Conservation (phyloP, 768 basidiomycete genomes). For the Kondoa subrosea region DNA sequence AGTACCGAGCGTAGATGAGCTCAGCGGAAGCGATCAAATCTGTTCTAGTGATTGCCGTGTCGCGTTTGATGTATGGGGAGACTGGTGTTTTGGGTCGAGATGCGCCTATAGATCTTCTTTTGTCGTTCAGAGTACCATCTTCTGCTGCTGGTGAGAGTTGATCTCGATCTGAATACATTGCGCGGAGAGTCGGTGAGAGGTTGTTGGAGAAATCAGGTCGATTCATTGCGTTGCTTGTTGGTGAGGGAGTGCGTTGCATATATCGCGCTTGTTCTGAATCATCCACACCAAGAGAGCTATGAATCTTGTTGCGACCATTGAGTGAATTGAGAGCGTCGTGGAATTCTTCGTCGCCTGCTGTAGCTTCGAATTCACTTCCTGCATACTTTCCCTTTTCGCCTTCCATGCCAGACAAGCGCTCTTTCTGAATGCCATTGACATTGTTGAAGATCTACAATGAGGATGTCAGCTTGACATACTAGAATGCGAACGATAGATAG, state of each 20-base stretch:
- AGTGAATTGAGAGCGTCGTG: slow-evolving; percentile 1
- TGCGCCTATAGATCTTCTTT: slow-evolving; percentile 49
- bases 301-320: background rate
- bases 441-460: slow-evolving; percentile 45
- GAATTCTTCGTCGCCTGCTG: background rate
- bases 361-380: background rate
- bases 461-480: background rate
- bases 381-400: slow-evolving; percentile 4
- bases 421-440: slow-evolving; percentile 17
- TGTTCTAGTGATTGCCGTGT: slow-evolving; percentile 69
- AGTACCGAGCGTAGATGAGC: slow-evolving; percentile 86
- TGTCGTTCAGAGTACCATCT: slow-evolving; percentile 41
- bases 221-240: slow-evolving; percentile 5
- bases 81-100: slow-evolving; percentile 34
- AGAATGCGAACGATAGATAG: slow-evolving; percentile 26
- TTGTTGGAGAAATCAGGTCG: slow-evolving; percentile 15
- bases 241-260: slow-evolving; percentile 22
- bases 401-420: background rate
- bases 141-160: slow-evolving; percentile 12
- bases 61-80: slow-evolving; percentile 83
- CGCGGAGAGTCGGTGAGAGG: slow-evolving; percentile 26
- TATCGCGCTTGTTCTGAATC: slow-evolving; percentile 12
- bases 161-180: slow-evolving; percentile 25
- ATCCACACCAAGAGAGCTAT: background rate
- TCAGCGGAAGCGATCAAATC: slow-evolving; percentile 87